Evolutionary conservation across 306 rosid genomes (phyloP).

Genomic region (Erythrophleum fordii): DNA sequence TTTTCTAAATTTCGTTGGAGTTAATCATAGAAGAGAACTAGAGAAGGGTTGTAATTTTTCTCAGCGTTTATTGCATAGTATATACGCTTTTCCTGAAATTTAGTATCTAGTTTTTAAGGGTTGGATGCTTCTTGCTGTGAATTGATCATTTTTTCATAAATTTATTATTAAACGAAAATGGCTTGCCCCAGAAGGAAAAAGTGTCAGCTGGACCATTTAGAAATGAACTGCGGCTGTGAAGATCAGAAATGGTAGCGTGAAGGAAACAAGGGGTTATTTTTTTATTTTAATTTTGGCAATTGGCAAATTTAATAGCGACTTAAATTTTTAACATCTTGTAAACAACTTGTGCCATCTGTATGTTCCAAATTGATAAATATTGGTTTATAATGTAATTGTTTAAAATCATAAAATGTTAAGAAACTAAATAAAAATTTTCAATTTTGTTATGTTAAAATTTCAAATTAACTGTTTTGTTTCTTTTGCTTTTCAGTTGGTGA

Average conservation of each 20-base stretch:
- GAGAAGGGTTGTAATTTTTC: constrained; percentile 21
- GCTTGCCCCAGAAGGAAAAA: neutral
- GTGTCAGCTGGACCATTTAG: too few species aligned
- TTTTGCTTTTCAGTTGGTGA: too few species aligned
- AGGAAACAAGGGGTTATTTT: neutral
- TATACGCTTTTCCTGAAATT: neutral
- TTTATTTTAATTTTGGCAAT: neutral
- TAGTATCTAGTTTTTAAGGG: neutral
- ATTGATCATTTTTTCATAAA: neutral
- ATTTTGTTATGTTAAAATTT: too few species aligned
- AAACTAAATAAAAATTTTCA: too few species aligned
- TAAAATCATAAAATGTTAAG: too few species aligned
- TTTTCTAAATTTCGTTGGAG: neutral
- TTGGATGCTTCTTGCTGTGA: neutral
- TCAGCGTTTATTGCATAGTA: constrained; percentile 30
- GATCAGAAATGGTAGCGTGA: neutral
- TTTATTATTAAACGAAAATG: neutral
- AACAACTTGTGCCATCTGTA: too few species aligned
- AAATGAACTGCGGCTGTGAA: too few species aligned
- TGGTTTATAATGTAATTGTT: too few species aligned
- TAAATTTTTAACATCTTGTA: neutral
- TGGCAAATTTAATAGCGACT: neutral
- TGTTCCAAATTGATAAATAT: too few species aligned
- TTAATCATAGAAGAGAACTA: constrained; percentile 24
- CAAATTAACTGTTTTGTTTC: too few species aligned